These are phyloP conservation scores for Toxoplasma gondii DNA, from an alignment of 169 alveolate genomes.

Conservation along the genomic window DNA sequence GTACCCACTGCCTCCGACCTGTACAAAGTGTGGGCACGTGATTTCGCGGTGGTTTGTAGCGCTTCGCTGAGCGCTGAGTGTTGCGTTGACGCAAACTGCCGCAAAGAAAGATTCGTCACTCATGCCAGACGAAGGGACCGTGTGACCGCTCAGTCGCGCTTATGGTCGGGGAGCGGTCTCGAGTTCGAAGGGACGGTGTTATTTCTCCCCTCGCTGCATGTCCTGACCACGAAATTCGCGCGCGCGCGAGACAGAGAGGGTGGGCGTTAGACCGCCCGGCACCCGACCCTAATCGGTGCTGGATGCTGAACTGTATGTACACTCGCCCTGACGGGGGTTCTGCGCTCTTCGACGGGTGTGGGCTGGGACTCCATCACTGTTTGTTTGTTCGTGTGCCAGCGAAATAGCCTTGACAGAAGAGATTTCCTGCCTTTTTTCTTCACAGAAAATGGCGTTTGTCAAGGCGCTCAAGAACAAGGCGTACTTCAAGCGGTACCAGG, in stretches of 20 bases:
- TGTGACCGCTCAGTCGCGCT: too few species aligned
- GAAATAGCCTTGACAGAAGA: not conserved
- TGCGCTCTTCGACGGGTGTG: not conserved
- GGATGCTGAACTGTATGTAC: not conserved
- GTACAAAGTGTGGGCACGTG: too few species aligned
- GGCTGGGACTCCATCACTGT: not conserved
- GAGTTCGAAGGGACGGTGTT: too few species aligned
- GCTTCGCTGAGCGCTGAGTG: too few species aligned
- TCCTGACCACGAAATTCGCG: not conserved
- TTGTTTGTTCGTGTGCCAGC: constrained; percentile 1
- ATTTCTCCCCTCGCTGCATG: not conserved
- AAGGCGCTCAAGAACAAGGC: constrained; percentile 97
- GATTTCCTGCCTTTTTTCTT: not conserved
- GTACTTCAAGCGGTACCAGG: constrained; percentile 99
- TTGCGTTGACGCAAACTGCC: too few species aligned
- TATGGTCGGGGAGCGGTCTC: too few species aligned
- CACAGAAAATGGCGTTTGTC: constrained; percentile 93
- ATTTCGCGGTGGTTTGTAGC: too few species aligned
- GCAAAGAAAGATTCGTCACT: too few species aligned
- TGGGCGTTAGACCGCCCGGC: not conserved
- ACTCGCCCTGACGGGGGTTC: not conserved
- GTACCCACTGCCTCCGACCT: too few species aligned
- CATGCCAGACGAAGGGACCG: too few species aligned
- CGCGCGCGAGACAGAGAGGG: not conserved
- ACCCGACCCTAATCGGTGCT: not conserved